phyloP scores from a whole-genome alignment of 208 protist genomes.

The Leishmania arabica region DNA sequence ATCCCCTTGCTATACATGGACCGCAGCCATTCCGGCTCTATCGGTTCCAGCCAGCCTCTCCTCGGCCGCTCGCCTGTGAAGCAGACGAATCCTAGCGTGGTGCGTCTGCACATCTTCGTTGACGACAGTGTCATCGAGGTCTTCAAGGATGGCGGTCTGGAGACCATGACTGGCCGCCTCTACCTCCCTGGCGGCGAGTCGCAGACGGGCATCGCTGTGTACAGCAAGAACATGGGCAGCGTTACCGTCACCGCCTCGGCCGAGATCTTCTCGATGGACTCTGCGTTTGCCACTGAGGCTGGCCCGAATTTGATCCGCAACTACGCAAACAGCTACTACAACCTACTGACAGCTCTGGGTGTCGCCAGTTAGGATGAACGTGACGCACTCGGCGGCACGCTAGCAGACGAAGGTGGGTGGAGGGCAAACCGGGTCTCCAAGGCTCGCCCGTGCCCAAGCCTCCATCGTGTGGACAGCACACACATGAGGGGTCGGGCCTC shows the following conservation, averaged over 20 bases:
- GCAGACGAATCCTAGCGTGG: conserved; percentile 22
- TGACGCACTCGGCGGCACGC: neutral
- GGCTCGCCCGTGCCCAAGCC: neutral
- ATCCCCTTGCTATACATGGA: conserved; percentile 36
- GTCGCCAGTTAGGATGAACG: neutral
- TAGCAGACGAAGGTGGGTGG: neutral
- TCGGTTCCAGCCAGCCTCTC: conserved; percentile 29
- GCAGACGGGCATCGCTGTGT: conserved; percentile 35
- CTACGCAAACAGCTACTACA: conserved; percentile 36
- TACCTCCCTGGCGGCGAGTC: conserved; percentile 30
- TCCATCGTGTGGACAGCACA: neutral
- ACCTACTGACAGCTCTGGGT: conserved; percentile 20
- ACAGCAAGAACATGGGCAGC: conserved; percentile 34
- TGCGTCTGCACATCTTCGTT: conserved; percentile 39
- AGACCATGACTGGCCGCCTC: conserved; percentile 40
- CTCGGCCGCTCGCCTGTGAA: conserved; percentile 40
- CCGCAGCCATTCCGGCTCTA: conserved; percentile 36
- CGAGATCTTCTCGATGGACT: conserved; percentile 40
- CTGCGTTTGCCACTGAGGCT: conserved; percentile 18
- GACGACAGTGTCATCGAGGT: conserved; percentile 49
- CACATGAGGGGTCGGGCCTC: neutral
- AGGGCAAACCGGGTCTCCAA: neutral
- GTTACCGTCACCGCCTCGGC: conserved; percentile 28
- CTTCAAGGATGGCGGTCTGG: conserved; percentile 47
- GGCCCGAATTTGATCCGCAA: conserved; percentile 7